Evolutionary conservation across 495 filamentous ascomycete genomes (phyloP).

Genomic region (Umbilicaria muhlenbergii): DNA sequence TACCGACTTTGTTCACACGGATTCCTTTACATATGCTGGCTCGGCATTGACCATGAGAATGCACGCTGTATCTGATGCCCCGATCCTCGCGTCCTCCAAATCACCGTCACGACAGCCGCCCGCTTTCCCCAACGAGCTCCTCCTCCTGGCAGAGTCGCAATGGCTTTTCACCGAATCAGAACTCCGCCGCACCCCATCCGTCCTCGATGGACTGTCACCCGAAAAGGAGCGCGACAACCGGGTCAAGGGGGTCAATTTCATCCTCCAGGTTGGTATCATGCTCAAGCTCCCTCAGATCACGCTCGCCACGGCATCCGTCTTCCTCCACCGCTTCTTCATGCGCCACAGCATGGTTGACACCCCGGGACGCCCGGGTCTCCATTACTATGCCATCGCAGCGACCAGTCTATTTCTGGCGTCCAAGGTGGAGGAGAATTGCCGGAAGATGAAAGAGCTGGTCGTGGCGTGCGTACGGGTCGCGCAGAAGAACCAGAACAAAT

Average conservation of each 20-base stretch:
- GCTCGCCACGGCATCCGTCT: conserved; percentile 77
- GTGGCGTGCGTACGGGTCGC: conserved; percentile 86
- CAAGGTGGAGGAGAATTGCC: conserved; percentile 91
- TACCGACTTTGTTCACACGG: too few relatives aligned
- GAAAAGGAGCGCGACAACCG: conserved; percentile 63
- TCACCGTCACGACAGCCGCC: conserved; percentile 15
- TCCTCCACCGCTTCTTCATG: conserved; percentile 93
- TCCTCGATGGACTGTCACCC: conserved; percentile 61
- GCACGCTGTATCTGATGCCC: too few relatives aligned
- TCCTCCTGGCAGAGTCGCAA: conserved; percentile 46
- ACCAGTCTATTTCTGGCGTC: conserved; percentile 85
- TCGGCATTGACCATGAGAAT: too few relatives aligned
- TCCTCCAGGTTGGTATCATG: conserved; percentile 82
- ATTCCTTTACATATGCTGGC: too few relatives aligned
- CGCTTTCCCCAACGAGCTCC: conserved; percentile 23
- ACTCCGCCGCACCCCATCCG: conserved; percentile 64
- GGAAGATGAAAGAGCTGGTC: conserved; percentile 85
- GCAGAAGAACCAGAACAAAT: conserved; percentile 74
- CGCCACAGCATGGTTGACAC: conserved; percentile 55
- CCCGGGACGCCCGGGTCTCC: conserved; percentile 47
- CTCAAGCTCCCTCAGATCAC: conserved; percentile 86
- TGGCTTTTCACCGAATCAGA: conserved; percentile 86
- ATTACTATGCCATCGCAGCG: conserved; percentile 82
- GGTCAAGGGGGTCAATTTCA: conserved; percentile 90
- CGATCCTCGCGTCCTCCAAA: conserved; percentile 4